A percentile compares a stretch with the other conserved stretches of the same genome.
These are phyloP conservation scores for Chlorella sp. DNA, from an alignment of 139 green algal genomes.

Conservation along the genomic window DNA sequence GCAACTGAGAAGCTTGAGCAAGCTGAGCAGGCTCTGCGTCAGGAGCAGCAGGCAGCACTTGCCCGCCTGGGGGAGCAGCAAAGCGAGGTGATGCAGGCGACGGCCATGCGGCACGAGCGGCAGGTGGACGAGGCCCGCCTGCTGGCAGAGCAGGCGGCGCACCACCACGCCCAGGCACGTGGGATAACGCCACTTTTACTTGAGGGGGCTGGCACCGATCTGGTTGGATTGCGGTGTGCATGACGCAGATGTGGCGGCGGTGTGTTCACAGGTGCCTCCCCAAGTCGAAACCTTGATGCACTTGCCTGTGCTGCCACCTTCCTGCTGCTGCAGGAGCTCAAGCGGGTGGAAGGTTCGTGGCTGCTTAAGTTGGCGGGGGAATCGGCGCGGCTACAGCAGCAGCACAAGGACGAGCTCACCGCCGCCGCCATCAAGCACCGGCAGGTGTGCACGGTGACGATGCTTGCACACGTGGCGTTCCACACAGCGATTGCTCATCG, in stretches of 20 bases:
- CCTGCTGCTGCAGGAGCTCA: neutral
- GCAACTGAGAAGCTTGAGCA: neutral
- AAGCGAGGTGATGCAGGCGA: neutral
- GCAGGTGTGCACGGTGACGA: neutral
- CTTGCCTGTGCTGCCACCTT: neutral
- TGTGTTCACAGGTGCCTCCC: neutral
- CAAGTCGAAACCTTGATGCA: neutral
- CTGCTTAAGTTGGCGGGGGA: neutral
- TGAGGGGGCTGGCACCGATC: neutral
- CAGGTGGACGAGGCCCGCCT: slow-evolving; percentile 2
- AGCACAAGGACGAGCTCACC: neutral
- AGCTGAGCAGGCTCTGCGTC: neutral
- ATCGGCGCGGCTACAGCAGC: neutral
- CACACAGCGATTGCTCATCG: neutral
- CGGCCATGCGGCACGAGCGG: neutral
- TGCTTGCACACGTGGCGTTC: neutral
- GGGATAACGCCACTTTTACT: too few relatives aligned
- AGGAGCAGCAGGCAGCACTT: neutral
- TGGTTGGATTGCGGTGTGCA: neutral
- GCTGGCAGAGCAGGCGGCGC: slow-evolving; percentile 16
- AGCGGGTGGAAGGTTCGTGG: neutral
- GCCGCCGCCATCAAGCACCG: neutral
- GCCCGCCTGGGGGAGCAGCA: neutral
- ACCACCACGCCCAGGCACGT: slow-evolving; percentile 2
- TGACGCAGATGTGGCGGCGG: too few relatives aligned